These are phyloP conservation scores for Suillus subalutaceus DNA, from an alignment of 768 basidiomycete species.

Conservation along the genomic window DNA sequence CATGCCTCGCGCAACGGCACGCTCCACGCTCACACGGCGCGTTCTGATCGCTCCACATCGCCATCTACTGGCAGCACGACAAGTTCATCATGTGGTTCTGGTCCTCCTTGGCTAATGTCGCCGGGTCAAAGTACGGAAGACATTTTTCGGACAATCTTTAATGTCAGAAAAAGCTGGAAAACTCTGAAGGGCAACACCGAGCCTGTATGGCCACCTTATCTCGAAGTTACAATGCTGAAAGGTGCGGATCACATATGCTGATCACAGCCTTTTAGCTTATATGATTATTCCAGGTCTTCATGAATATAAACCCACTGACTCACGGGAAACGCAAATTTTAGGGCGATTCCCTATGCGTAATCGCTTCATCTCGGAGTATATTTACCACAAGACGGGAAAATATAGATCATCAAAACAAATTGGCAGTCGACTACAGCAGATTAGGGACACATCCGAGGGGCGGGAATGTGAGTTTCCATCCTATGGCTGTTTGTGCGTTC, in stretches of 20 bases:
- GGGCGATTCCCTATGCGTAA: slow-evolving; percentile 81
- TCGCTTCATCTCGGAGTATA: slow-evolving; percentile 80
- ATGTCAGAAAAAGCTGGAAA: slow-evolving; percentile 76
- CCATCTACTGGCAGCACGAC: background rate
- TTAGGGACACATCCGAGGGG: slow-evolving; percentile 73
- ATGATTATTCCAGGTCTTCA: slow-evolving; percentile 51
- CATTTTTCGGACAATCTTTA: slow-evolving; percentile 68
- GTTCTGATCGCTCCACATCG: background rate
- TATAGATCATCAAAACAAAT: slow-evolving; percentile 78
- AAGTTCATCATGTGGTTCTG: background rate
- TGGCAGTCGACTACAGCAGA: slow-evolving; percentile 78
- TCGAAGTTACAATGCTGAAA: slow-evolving; percentile 78
- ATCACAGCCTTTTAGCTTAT: slow-evolving; percentile 20
- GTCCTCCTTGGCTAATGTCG: slow-evolving; percentile 17
- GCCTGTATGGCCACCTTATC: slow-evolving; percentile 78
- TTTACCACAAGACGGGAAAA: slow-evolving; percentile 68
- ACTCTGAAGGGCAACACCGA: slow-evolving; percentile 67
- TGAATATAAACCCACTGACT: slow-evolving; percentile 74
- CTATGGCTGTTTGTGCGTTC: slow-evolving; percentile 21
- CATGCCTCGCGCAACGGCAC: slow-evolving; percentile 10
- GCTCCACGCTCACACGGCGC: slow-evolving; percentile 5
- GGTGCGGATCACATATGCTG: slow-evolving; percentile 42
- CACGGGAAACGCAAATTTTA: slow-evolving; percentile 70
- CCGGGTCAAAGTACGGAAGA: slow-evolving; percentile 39
- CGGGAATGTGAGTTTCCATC: slow-evolving; percentile 58